Evolutionary conservation across 2,329 filamentous ascomycete species (phyloP).

Genomic region (Cercospora sesami): DNA sequence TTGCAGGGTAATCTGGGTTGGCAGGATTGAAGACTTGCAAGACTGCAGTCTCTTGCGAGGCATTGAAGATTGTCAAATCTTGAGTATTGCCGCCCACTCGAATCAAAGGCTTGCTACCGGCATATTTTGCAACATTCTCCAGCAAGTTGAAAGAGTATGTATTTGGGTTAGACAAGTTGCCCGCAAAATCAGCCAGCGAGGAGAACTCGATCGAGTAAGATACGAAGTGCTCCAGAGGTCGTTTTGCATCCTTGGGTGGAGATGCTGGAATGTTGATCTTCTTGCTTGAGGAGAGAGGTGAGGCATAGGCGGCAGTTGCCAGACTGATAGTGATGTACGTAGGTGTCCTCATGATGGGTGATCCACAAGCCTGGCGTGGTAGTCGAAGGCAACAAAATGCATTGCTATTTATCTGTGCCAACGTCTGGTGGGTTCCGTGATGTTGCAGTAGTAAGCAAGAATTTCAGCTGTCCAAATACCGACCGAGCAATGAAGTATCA

Average conservation of each 20-base stretch:
- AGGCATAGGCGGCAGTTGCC: neutral
- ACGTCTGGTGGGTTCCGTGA: neutral
- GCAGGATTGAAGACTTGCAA: slow-evolving; percentile 54
- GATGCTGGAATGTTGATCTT: slow-evolving; percentile 37
- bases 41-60: slow-evolving; percentile 51
- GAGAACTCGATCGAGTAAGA: slow-evolving; percentile 56
- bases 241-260: slow-evolving; percentile 44
- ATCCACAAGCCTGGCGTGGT: neutral
- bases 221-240: slow-evolving; percentile 49
- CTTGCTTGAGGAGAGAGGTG: neutral
- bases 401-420: neutral
- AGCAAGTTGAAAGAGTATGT: slow-evolving; percentile 61
- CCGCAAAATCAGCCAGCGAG: slow-evolving; percentile 56
- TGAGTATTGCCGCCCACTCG: slow-evolving; percentile 66
- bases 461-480: neutral
- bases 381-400: neutral
- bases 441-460: neutral
- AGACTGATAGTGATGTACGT: neutral
- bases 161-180: slow-evolving; percentile 58
- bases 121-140: slow-evolving; percentile 55
- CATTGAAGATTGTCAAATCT: slow-evolving; percentile 62
- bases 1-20: slow-evolving; percentile 60
- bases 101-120: slow-evolving; percentile 60
- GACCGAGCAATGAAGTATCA: neutral
- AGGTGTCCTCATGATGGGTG: neutral